A percentile compares a stretch with the other conserved stretches of the same genome.
Conservation (phyloP, 352 stramenopile species). For the Saprolegnia diclina region DNA sequence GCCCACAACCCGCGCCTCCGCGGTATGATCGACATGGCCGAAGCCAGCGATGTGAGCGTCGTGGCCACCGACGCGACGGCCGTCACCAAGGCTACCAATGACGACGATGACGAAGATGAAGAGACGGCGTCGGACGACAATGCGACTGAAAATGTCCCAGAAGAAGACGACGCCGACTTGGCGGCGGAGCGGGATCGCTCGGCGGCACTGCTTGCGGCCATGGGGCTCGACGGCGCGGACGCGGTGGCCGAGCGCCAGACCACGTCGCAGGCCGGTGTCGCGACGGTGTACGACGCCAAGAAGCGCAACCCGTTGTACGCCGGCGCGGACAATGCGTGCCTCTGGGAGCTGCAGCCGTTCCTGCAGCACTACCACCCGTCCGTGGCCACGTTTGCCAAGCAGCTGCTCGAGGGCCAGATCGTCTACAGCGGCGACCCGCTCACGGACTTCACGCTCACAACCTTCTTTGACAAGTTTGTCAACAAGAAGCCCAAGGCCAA, state of each 20-base stretch:
- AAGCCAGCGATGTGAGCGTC: conserved; percentile 24
- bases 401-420: conserved; percentile 70
- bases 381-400: conserved; percentile 88
- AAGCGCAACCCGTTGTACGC: conserved; percentile 88
- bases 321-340: conserved; percentile 54
- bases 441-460: conserved; percentile 93
- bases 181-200: conserved; percentile 38
- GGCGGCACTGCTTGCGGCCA: conserved; percentile 50
- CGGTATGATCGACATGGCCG: conserved; percentile 62
- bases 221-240: conserved; percentile 39
- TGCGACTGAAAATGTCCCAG: neutral
- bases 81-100: conserved; percentile 16
- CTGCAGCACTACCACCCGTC: conserved; percentile 96
- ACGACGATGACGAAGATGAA: conserved; percentile 36
- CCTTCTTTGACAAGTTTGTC: conserved; percentile 98
- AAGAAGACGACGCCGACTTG: conserved; percentile 32
- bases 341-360: conserved; percentile 93
- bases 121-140: conserved; percentile 28
- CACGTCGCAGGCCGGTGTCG: neutral
- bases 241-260: conserved; percentile 44
- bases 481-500: conserved; percentile 94
- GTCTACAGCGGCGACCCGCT: conserved; percentile 94
- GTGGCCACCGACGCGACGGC: neutral
- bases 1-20: conserved; percentile 75
- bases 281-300: conserved; percentile 58